phyloP scores from a whole-genome alignment of 2,329 filamentous ascomycete genomes.

The Talaromyces sp. region DNA sequence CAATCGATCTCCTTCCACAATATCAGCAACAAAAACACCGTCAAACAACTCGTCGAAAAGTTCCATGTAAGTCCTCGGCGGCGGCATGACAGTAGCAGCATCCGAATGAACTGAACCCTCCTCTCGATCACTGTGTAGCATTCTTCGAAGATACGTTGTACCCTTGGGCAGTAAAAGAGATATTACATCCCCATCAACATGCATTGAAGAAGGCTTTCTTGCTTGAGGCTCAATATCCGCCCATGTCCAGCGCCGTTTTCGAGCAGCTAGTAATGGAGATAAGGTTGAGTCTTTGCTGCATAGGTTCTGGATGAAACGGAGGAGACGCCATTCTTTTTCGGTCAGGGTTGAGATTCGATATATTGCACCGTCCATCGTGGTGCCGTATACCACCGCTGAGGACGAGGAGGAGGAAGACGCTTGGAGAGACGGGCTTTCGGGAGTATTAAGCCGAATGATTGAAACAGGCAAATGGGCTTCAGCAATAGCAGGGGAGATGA shows the following conservation, averaged over 20 bases:
- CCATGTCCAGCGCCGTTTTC: slow-evolving; percentile 23
- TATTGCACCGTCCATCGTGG: slow-evolving; percentile 64
- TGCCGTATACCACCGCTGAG: slow-evolving; percentile 55
- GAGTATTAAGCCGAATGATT: slow-evolving; percentile 26
- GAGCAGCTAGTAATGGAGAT: slow-evolving; percentile 46
- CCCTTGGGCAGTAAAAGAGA: slow-evolving; percentile 48
- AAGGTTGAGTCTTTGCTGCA: slow-evolving; percentile 47
- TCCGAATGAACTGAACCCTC: slow-evolving; percentile 13
- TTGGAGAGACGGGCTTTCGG: slow-evolving; percentile 17
- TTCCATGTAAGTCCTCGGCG: slow-evolving; percentile 26
- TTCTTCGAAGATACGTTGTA: slow-evolving; percentile 25
- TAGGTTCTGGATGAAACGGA: slow-evolving; percentile 69
- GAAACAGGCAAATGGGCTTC: slow-evolving; percentile 34
- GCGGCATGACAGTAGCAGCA: neutral
- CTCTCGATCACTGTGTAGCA: slow-evolving; percentile 24
- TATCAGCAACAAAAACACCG: slow-evolving; percentile 17
- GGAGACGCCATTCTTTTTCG: slow-evolving; percentile 58
- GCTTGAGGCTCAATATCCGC: slow-evolving; percentile 36
- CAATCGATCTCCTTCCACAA: slow-evolving; percentile 19
- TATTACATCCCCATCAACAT: slow-evolving; percentile 64
- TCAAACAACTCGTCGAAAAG: slow-evolving; percentile 43
- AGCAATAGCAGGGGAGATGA: slow-evolving; percentile 27
- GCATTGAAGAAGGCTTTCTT: slow-evolving; percentile 49
- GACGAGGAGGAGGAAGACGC: slow-evolving; percentile 8
- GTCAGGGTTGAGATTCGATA: slow-evolving; percentile 65